Conservation (phyloP, 768 basidiomycete genomes). For the Leucocoprinus sp. region DNA sequence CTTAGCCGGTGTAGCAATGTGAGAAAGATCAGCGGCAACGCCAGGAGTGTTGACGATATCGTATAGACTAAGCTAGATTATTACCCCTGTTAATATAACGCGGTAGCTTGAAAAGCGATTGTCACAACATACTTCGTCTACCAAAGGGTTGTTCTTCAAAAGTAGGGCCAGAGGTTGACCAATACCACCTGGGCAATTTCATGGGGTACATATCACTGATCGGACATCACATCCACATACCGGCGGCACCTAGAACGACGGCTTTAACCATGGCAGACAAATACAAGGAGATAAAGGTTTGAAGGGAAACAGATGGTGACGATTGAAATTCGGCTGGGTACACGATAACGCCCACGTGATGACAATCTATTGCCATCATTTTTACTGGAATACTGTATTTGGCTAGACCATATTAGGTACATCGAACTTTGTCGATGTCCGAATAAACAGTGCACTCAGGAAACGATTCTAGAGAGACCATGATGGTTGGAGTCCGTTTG, state of each 20-base stretch:
- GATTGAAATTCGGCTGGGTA: slow-evolving; percentile 2
- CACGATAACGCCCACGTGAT: slow-evolving; percentile 7
- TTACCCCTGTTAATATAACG: neutral
- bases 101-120: neutral
- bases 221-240: slow-evolving; percentile 28
- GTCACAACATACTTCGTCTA: slow-evolving; percentile 54
- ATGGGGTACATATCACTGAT: neutral
- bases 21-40: slow-evolving; percentile 90
- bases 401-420: too few species aligned
- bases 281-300: slow-evolving; percentile 17
- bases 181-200: slow-evolving; percentile 67
- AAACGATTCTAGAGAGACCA: too few species aligned
- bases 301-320: slow-evolving; percentile 14
- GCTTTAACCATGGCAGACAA: slow-evolving; percentile 52
- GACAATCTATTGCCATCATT: neutral
- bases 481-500: too few species aligned
- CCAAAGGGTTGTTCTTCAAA: slow-evolving; percentile 75
- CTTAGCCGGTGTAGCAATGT: slow-evolving; percentile 85
- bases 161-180: slow-evolving; percentile 93
- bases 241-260: slow-evolving; percentile 95
- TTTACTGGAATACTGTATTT: neutral
- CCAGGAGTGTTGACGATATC: slow-evolving; percentile 99
- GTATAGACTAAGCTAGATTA: slow-evolving; percentile 68
- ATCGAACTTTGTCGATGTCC: too few species aligned
- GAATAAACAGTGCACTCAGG: too few species aligned